Base-by-base conservation (phyloP, 768 basidiomycete genomes). In the Paxillus rubicundulus region DNA sequence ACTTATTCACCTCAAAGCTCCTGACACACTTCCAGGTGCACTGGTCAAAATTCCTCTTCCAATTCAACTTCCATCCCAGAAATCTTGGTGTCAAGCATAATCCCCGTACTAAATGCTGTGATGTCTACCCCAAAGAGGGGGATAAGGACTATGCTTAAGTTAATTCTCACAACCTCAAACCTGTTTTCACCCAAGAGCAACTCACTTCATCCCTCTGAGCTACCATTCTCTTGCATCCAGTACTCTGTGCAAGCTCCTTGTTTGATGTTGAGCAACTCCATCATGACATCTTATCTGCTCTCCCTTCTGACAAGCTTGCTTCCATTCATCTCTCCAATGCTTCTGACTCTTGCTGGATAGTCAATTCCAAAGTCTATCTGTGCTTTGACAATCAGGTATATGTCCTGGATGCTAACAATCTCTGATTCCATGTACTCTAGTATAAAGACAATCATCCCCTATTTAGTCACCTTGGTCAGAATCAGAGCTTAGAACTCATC, bases 391-490 rank as follows among this genome's bases (percentile, higher is more conserved):
- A 47, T 13, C 27, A 20, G 6, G 52, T 55, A 18, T 59, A 52
- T 34, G 33, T 55, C 3, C 54, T 42, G 18, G 46, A 59, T 17
- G 9, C 39, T 55, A 37, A 65, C 1, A 47, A 69, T 52, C 63
- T 69, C 40, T 50, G 50, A 2, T 53, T 69, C 5, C 56, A 53
- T 1, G 44, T 67, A 14, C 61, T 73, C 13, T 52, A 57, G 10
- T 12, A 34, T 12, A 49, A 52, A 9, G 68, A 74, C 58, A 58
- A 70, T 45, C 53, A 61, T 20, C 57, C 51, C 30, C 53, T 61
- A 9, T 53, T 66, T 1, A 68, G 72, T 4, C 73, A 74, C 46
- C 68, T 57, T 36, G 70, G 74, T 7, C 58, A 61, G 36, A 59
- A 55, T 20, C 61, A 62, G 24, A 73, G 70, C 0, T 30, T 61